A percentile compares a stretch with the other conserved stretches of the same genome.
phyloP scores from a whole-genome alignment of 129 eudicot species.

The Flaveria brownii region DNA sequence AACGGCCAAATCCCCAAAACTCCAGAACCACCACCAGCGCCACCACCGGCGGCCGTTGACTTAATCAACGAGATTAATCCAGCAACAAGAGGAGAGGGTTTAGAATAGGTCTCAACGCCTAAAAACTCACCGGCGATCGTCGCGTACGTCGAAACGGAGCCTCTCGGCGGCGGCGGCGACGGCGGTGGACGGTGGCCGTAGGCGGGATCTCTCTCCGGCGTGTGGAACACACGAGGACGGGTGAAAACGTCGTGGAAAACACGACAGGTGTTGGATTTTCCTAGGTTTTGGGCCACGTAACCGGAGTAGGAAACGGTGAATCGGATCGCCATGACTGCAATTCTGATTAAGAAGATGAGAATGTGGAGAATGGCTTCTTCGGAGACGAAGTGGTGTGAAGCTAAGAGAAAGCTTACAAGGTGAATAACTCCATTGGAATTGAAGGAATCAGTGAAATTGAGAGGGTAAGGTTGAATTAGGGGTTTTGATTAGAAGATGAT shows the following conservation, averaged over 20 bases:
- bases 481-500: not conserved
- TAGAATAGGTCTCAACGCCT: constrained; percentile 30
- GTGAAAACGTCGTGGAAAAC: constrained; percentile 47
- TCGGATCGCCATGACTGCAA: constrained; percentile 75
- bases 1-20: constrained; percentile 60
- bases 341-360: constrained; percentile 40
- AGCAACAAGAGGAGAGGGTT: constrained; percentile 38
- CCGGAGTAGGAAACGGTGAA: constrained; percentile 71
- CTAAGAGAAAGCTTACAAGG: constrained; percentile 32
- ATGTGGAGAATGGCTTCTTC: constrained; percentile 36
- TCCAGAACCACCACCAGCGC: constrained; percentile 34
- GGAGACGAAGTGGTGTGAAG: constrained; percentile 29
- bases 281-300: constrained; percentile 55
- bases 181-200: constrained; percentile 15
- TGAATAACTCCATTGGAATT: constrained; percentile 42
- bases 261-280: constrained; percentile 41
- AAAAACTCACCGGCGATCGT: constrained; percentile 45
- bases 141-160: constrained; percentile 32
- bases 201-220: constrained; percentile 39
- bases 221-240: constrained; percentile 44
- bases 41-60: constrained; percentile 38
- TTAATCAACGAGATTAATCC: constrained; percentile 54
- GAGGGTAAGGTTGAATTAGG: constrained; percentile 44
- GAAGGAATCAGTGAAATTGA: constrained; percentile 29
- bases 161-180: not conserved